These are phyloP conservation scores for Globisporangium alternatum DNA, from an alignment of 352 stramenopile species.

Conservation along the genomic window DNA sequence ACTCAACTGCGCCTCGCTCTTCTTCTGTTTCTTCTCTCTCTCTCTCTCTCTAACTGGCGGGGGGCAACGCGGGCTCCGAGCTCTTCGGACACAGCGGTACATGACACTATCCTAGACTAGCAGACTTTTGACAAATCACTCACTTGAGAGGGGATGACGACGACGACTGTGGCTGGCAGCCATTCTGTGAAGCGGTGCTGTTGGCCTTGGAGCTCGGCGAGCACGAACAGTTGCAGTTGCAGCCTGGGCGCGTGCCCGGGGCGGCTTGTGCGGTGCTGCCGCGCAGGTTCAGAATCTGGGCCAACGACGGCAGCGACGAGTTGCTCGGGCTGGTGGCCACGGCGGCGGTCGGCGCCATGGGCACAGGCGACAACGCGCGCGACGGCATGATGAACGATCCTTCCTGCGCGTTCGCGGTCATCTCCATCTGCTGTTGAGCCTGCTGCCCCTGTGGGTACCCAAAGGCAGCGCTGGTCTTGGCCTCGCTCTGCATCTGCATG, in stretches of 20 bases:
- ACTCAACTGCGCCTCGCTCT: background rate
- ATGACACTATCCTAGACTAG: slow-evolving; percentile 7
- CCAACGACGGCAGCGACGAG: slow-evolving; percentile 58
- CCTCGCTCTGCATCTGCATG: slow-evolving; percentile 36
- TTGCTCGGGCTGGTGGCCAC: slow-evolving; percentile 31
- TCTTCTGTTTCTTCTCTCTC: background rate
- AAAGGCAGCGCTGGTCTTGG: slow-evolving; percentile 7
- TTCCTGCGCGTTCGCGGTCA: slow-evolving; percentile 14
- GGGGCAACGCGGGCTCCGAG: slow-evolving; percentile 1
- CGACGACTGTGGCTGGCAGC: slow-evolving; percentile 2
- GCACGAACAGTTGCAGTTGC: slow-evolving; percentile 24
- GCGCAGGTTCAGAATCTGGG: slow-evolving; percentile 72
- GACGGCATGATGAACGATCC: slow-evolving; percentile 16
- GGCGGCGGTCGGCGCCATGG: slow-evolving; percentile 7
- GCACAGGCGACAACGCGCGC: slow-evolving; percentile 14
- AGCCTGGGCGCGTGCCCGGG: slow-evolving; percentile 10
- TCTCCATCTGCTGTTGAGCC: slow-evolving; percentile 20
- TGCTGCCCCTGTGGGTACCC: slow-evolving; percentile 12
- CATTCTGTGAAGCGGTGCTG: background rate
- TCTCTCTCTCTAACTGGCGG: background rate
- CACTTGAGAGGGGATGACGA: slow-evolving; percentile 14
- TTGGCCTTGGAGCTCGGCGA: slow-evolving; percentile 16
- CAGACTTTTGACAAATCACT: background rate
- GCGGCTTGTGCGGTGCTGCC: slow-evolving; percentile 16
- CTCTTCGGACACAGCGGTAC: slow-evolving; percentile 9